phyloP scores from a whole-genome alignment of 495 filamentous ascomycete species.

The Arthonia radiata region DNA sequence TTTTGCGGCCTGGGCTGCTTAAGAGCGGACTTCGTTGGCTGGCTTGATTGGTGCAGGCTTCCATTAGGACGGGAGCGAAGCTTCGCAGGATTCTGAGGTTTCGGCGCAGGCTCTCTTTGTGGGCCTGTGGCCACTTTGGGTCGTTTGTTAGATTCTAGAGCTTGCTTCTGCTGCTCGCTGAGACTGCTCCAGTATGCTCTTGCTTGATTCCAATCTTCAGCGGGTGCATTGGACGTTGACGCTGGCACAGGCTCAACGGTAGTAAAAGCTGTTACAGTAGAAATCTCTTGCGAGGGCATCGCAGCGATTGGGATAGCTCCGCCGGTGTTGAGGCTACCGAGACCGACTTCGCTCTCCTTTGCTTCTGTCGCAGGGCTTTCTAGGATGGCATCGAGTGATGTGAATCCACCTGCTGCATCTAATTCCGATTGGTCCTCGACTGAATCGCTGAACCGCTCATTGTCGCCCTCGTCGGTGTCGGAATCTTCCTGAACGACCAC shows the following conservation, averaged over 20 bases:
- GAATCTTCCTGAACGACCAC: slow-evolving; percentile 1
- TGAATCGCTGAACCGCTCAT: slow-evolving; percentile 87
- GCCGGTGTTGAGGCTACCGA: too few species aligned
- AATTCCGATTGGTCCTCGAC: slow-evolving; percentile 46
- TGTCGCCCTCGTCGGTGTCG: not conserved
- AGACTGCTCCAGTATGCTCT: not conserved
- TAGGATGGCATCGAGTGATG: slow-evolving; percentile 64
- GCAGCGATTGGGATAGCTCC: too few species aligned
- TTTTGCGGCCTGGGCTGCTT: too few species aligned
- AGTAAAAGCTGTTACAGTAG: too few species aligned
- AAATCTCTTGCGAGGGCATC: too few species aligned
- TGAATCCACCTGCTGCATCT: slow-evolving; percentile 51
- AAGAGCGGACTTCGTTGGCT: slow-evolving; percentile 2
- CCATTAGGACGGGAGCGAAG: too few species aligned
- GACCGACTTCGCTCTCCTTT: slow-evolving; percentile 3
- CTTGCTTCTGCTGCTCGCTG: slow-evolving; percentile 18
- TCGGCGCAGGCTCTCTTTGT: too few species aligned
- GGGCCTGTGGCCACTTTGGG: slow-evolving; percentile 2
- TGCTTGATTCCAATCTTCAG: too few species aligned
- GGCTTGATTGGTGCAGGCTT: slow-evolving; percentile 1
- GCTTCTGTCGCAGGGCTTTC: slow-evolving; percentile 24
- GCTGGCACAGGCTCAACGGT: too few species aligned
- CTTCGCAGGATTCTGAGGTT: not conserved
- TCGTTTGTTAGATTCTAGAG: slow-evolving; percentile 1
- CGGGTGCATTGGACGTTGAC: too few species aligned